These are phyloP conservation scores for Beauveria brongniartii DNA, from an alignment of 2,329 filamentous ascomycete genomes.

Conservation along the genomic window DNA sequence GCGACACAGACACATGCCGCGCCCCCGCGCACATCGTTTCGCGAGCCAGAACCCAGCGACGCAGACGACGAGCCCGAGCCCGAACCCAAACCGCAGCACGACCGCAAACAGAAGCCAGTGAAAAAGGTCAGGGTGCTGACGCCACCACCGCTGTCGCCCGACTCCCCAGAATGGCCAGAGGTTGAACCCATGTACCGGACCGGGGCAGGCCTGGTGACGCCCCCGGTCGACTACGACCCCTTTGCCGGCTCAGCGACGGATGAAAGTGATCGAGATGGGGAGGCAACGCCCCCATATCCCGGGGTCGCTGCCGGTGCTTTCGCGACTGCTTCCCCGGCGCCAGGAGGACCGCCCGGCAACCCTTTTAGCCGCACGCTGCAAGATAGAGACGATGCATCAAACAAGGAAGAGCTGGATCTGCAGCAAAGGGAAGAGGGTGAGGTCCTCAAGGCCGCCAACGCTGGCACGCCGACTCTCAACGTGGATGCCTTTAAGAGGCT, in stretches of 20 bases:
- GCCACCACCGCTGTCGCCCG: slow-evolving; percentile 52
- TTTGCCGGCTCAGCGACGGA: slow-evolving; percentile 23
- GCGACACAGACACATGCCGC: slow-evolving; percentile 18
- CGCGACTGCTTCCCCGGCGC: neutral
- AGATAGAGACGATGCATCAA: slow-evolving; percentile 34
- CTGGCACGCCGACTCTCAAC: slow-evolving; percentile 48
- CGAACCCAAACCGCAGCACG: slow-evolving; percentile 1
- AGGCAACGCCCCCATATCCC: slow-evolving; percentile 19
- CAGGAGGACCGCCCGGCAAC: slow-evolving; percentile 22
- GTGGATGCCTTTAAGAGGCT: slow-evolving; percentile 72
- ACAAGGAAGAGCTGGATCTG: slow-evolving; percentile 22
- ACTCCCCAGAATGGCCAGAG: slow-evolving; percentile 33
- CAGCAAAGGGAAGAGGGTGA: slow-evolving; percentile 24
- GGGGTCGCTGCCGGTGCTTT: slow-evolving; percentile 1
- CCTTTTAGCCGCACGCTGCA: slow-evolving; percentile 49
- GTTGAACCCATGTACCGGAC: slow-evolving; percentile 1
- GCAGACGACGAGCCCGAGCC: slow-evolving; percentile 13
- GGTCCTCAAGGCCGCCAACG: slow-evolving; percentile 24
- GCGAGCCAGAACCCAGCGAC: slow-evolving; percentile 11
- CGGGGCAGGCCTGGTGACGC: slow-evolving; percentile 20
- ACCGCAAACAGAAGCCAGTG: slow-evolving; percentile 41
- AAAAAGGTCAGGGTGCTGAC: slow-evolving; percentile 63
- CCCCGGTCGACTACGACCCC: slow-evolving; percentile 21
- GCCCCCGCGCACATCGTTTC: slow-evolving; percentile 20
- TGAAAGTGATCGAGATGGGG: slow-evolving; percentile 22